A percentile compares a stretch with the other conserved stretches of the same genome.
phyloP scores from a whole-genome alignment of 2,329 filamentous ascomycete species.

The Simplicillium aogashimaense region DNA sequence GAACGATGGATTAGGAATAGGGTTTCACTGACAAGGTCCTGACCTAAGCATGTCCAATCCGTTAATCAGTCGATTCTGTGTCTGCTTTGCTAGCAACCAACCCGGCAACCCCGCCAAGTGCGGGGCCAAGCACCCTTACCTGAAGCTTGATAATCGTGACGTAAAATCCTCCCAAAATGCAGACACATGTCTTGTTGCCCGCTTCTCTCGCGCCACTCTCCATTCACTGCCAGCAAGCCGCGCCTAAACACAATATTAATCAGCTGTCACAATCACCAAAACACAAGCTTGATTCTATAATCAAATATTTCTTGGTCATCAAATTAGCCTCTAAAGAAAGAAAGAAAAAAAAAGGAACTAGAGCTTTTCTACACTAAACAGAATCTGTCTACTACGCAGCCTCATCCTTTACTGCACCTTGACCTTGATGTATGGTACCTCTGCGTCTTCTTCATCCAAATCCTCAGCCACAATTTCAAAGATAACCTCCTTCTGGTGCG shows the following conservation, averaged over 20 bases:
- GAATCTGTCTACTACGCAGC: no score
- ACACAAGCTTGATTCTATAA: no score
- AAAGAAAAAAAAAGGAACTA: no score
- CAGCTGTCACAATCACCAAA: conserved; percentile 76
- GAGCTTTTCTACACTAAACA: no score
- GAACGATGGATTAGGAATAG: no score
- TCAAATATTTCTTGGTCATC: conserved; percentile 74
- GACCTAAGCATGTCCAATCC: neutral
- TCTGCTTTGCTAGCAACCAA: neutral
- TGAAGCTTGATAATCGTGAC: no score
- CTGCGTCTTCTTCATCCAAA: conserved; percentile 80
- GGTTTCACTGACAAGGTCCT: neutral
- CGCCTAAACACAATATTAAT: no score
- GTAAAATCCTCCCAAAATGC: no score
- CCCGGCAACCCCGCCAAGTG: no score
- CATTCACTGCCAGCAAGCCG: no score
- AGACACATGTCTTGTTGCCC: conserved; percentile 78
- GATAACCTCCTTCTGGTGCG: conserved; percentile 89
- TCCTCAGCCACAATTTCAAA: conserved; percentile 95
- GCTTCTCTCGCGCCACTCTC: conserved; percentile 81
- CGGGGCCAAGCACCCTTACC: no score
- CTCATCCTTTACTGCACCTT: conserved; percentile 44
- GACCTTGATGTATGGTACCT: conserved; percentile 93
- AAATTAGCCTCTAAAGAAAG: conserved; percentile 56
- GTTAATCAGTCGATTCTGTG: neutral